These are phyloP conservation scores for Gracilariopsis chorda DNA, from an alignment of 23 red algal species.

Conservation along the genomic window DNA sequence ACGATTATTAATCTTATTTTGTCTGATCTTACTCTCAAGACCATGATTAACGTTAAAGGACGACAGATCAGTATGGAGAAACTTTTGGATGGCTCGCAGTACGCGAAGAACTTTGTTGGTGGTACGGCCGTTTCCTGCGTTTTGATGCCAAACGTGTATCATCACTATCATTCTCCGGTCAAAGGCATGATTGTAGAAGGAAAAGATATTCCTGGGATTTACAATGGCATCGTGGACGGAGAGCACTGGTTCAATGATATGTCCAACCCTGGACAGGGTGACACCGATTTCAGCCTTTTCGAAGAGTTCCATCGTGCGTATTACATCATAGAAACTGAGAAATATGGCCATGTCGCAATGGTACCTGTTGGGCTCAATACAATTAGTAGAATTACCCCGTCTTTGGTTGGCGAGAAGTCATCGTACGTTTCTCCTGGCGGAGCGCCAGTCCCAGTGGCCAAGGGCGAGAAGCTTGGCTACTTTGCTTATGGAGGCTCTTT, in stretches of 20 bases:
- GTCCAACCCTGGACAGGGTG: background rate
- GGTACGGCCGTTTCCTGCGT: slow-evolving; percentile 22
- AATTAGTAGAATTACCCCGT: slow-evolving; percentile 9
- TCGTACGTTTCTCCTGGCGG: slow-evolving; percentile 1
- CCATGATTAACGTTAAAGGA: background rate
- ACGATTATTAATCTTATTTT: slow-evolving; percentile 34
- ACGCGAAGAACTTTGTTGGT: slow-evolving; percentile 14
- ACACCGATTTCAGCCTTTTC: slow-evolving; percentile 32
- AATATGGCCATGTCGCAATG: slow-evolving; percentile 13
- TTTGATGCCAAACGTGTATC: slow-evolving; percentile 22
- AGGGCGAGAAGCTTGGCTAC: slow-evolving; percentile 21
- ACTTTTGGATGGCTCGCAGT: background rate
- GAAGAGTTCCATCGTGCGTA: slow-evolving; percentile 42
- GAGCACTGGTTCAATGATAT: slow-evolving; percentile 35
- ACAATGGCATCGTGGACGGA: slow-evolving; percentile 39
- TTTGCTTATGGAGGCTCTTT: slow-evolving; percentile 18
- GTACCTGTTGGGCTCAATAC: slow-evolving; percentile 26
- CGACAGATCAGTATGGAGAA: slow-evolving; percentile 9
- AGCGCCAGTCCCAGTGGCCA: background rate
- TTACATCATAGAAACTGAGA: slow-evolving; percentile 6
- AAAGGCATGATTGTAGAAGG: slow-evolving; percentile 9
- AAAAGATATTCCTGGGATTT: slow-evolving; percentile 9
- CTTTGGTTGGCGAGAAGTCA: background rate
- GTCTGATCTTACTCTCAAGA: background rate
- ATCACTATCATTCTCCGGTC: slow-evolving; percentile 30